phyloP scores from a whole-genome alignment of 2,329 filamentous ascomycete genomes.

The Hymenoscyphus fructigenus region DNA sequence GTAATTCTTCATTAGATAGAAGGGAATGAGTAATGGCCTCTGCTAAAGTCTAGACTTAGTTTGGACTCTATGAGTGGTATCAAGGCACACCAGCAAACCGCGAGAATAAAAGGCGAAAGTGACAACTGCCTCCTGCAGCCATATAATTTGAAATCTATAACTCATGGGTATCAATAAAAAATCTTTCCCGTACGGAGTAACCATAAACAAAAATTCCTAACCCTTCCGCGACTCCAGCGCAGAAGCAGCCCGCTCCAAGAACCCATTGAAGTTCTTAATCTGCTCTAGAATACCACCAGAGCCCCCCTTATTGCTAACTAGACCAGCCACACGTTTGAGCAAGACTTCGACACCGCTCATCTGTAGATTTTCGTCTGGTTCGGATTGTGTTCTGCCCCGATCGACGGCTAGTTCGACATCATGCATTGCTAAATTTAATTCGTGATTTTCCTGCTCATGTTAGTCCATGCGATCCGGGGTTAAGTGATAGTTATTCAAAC shows the following conservation, averaged over 20 bases:
- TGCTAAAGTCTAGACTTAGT: too few species aligned
- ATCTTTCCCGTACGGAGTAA: neutral
- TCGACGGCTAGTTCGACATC: constrained; percentile 59
- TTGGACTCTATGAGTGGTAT: too few species aligned
- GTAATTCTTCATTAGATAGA: too few species aligned
- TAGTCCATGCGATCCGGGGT: constrained; percentile 8
- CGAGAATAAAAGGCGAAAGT: neutral
- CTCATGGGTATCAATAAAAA: neutral
- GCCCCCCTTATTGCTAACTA: constrained; percentile 50
- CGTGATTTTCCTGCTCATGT: constrained; percentile 44
- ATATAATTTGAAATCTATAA: neutral
- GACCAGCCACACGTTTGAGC: constrained; percentile 53
- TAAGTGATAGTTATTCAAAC: constrained; percentile 38
- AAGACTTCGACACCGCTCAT: constrained; percentile 57
- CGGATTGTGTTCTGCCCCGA: constrained; percentile 49
- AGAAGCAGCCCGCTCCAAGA: constrained; percentile 59
- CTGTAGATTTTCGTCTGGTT: constrained; percentile 49
- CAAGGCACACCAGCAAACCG: neutral
- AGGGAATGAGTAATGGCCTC: too few species aligned
- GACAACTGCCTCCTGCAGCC: neutral
- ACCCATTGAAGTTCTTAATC: constrained; percentile 61
- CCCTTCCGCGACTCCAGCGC: constrained; percentile 47
- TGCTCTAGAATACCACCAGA: constrained; percentile 55
- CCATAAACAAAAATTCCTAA: constrained; percentile 15
- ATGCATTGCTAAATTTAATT: constrained; percentile 57